Evolutionary conservation across 768 basidiomycete species (phyloP), one percentile per base, ranked within the genome.

Genomic region (Russula griseocarnosa): DNA sequence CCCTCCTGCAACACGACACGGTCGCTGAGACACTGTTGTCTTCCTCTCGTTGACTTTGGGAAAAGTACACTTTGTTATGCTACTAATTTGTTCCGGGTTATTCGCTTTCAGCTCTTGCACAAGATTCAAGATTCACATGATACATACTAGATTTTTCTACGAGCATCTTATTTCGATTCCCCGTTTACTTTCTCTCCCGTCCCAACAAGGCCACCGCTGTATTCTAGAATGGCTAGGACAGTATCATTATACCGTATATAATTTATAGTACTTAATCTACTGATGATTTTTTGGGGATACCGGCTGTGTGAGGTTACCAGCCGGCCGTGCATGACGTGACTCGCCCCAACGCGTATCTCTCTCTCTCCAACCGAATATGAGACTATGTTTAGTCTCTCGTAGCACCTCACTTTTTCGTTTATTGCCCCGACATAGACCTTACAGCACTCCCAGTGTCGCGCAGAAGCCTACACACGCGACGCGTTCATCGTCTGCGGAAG

Each of bases 1-100:
- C 40, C 54, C 66, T 32, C 55, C 66, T 7, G 55, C 47, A 18
- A 47, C 60, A 13, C 66, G 66, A 47, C 56, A 61, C 67, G 74
- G 51, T 69, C 72, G 59, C 64, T 67, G 58, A 67, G 40, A 32
- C 24, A n/a, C n/a, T 9, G 11, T 47, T 32, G 14, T 14, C 49
- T 26, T 66, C 26, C 42, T 38, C 34, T 11, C 20, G 30, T 56
- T 52, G 30, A 14, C 38, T 30, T 20, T 54, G 18, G 11, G 10
- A 66, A 65, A 66, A 65, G 53, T 66, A 66, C 24, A 66, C 24
- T 32, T 38, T 26, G 32, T 50, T 61, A 13, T 61, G 53, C 24
- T 54, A 61, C 38, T 54, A 61, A 47, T 55, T 30, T 26, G 22
- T 50, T 50, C 16, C 40, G 24, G 38, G 38, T 14, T 59, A 59